phyloP scores from a whole-genome alignment of 441 rosid genomes.

The Pelargonium myrrhifolium region DNA sequence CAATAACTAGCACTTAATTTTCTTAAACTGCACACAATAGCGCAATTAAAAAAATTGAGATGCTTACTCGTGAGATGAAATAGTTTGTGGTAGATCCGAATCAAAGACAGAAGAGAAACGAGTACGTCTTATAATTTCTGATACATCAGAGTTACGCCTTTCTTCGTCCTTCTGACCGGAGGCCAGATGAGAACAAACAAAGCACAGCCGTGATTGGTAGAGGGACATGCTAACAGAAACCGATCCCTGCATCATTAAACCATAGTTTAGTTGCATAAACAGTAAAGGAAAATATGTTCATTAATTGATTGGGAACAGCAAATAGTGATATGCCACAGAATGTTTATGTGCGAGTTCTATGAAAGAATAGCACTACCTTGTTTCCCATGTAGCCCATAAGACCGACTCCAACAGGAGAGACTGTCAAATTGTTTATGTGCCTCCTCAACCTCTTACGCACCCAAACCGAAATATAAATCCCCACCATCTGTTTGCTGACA shows the following conservation, averaged over 20 bases:
- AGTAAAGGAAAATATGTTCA: neutral
- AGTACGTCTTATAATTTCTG: constrained; percentile 74
- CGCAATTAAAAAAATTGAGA: constrained; percentile 8
- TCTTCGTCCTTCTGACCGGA: constrained; percentile 92
- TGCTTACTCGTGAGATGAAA: constrained; percentile 86
- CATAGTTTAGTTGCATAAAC: constrained; percentile 15
- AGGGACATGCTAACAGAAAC: constrained; percentile 92
- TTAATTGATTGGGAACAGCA: neutral
- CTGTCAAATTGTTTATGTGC: constrained; percentile 80
- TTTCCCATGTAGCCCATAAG: constrained; percentile 99
- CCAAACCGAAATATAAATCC: constrained; percentile 91
- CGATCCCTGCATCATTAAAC: constrained; percentile 73
- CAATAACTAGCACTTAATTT: too few relatives aligned
- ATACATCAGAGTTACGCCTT: constrained; percentile 83
- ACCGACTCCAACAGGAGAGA: constrained; percentile 95
- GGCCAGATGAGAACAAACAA: constrained; percentile 94
- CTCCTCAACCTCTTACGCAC: constrained; percentile 74
- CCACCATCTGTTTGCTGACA: constrained; percentile 98
- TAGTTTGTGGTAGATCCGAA: constrained; percentile 70
- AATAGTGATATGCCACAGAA: too few relatives aligned
- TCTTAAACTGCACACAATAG: too few relatives aligned
- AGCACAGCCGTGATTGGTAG: constrained; percentile 89
- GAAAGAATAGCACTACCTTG: constrained; percentile 49
- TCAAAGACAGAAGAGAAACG: constrained; percentile 65
- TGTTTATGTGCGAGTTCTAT: too few relatives aligned